Base-by-base conservation (phyloP, 352 stramenopile species). In the Saprolegnia parasitica region DNA sequence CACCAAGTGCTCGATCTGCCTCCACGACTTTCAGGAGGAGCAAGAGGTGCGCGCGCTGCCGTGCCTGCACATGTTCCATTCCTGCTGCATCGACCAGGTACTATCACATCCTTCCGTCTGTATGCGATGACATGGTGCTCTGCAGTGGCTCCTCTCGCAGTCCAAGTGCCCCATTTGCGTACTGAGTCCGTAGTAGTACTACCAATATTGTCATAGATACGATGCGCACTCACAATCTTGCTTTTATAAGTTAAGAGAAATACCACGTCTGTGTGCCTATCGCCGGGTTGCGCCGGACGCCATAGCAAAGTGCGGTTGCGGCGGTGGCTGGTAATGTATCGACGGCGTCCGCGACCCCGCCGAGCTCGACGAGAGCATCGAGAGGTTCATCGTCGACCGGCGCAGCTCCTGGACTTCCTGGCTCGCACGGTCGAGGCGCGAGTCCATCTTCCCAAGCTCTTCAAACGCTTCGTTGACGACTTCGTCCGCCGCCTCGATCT, bases 61-160 rank as follows among this genome's bases (percentile, higher is more conserved):
- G 15, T 99, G 97, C 73, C 71, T 87, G 20, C 97, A 99, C 77
- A 87, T 94, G 72, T 99, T 99, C 76, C 87, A 95, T 73, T 89
- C 89, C 70, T 83, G 93, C 23, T 96, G 88, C 64, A 84, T 95
- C 42, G 88, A 96, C 76, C 84, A 92, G 74, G 42, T 49, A n/a
- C 42, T 15, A n/a, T 46, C 39, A 15, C 39, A 16, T 46, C 39
- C 39, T 46, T n/a, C n/a, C n/a, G 39, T 46, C 39, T 46, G 8
- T 46, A 15, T 46, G 8, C 39, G 15, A 46, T 8, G 8, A 16
- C 39, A 46, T n/a, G n/a, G n/a, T 8, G 15, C 39, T 46, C 10
- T 8, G 42, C 18, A 67, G 58, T 67, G 58, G 58, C 42, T 67
- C 11, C 58, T 67, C 40, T 21, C 13, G 37, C 32, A 67, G 23